phyloP scores from a whole-genome alignment of 208 protist species.

The Leishmania braziliensis region DNA sequence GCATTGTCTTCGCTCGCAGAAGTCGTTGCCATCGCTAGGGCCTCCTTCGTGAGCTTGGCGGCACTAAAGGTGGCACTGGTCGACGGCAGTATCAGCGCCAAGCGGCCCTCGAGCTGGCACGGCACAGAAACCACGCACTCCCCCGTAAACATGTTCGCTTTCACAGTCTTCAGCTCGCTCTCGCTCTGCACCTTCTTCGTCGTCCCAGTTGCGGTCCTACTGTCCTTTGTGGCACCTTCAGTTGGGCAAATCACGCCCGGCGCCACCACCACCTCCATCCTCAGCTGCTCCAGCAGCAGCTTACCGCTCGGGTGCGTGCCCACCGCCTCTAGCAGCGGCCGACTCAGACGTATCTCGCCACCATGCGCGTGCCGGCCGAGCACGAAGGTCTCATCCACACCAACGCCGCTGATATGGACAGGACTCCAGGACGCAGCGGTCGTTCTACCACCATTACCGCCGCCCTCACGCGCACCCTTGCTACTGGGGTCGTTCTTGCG shows the following conservation, averaged over 20 bases:
- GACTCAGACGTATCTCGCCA: slow-evolving; percentile 68
- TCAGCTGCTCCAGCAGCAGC: slow-evolving; percentile 64
- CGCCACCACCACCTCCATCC: slow-evolving; percentile 46
- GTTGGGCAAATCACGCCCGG: slow-evolving; percentile 24
- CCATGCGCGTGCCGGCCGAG: slow-evolving; percentile 49
- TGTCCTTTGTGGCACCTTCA: background rate
- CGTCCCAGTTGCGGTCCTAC: background rate
- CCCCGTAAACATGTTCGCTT: slow-evolving; percentile 33
- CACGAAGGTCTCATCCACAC: slow-evolving; percentile 54
- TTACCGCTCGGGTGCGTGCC: slow-evolving; percentile 39
- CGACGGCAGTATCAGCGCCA: slow-evolving; percentile 29
- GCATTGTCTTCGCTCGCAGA: background rate
- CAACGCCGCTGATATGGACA: slow-evolving; percentile 57
- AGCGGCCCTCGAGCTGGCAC: slow-evolving; percentile 37
- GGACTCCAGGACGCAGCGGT: background rate
- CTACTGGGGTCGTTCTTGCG: background rate
- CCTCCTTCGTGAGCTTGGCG: slow-evolving; percentile 12
- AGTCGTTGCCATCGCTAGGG: slow-evolving; percentile 3
- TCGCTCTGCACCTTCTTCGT: slow-evolving; percentile 2
- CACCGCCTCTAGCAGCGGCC: slow-evolving; percentile 35
- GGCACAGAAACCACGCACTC: slow-evolving; percentile 49
- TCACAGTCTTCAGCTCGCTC: slow-evolving; percentile 11
- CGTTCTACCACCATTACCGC: background rate
- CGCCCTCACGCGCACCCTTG: background rate
- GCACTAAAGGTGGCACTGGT: slow-evolving; percentile 7